Percentiles rank a stretch among this genome's conserved stretches.
Conservation (phyloP, 2,329 filamentous ascomycete species). For the Zalaria obscura region DNA sequence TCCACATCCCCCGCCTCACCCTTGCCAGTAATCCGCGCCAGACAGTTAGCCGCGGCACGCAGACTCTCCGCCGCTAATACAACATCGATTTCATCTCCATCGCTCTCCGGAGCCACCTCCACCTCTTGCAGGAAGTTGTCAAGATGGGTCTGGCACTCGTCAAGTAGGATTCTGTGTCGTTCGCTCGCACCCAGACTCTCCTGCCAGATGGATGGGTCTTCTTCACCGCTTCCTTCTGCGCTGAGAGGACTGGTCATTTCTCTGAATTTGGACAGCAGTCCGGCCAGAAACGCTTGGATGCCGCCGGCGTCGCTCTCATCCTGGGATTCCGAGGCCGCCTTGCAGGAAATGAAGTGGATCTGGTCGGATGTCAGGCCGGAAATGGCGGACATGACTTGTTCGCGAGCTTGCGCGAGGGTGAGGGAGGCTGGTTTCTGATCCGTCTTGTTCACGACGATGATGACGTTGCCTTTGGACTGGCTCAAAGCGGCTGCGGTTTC, state of each 20-base stretch:
- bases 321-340: conserved; percentile 9
- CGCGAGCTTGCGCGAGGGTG: conserved; percentile 6
- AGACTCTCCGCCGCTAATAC: conserved; percentile 84
- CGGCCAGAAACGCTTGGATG: conserved; percentile 53
- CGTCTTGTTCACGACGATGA: conserved; percentile 48
- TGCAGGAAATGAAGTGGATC: conserved; percentile 60
- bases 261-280: conserved; percentile 53
- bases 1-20: conserved; percentile 83
- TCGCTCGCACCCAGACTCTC: conserved; percentile 84
- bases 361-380: conserved; percentile 28
- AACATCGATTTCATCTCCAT: conserved; percentile 32
- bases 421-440: conserved; percentile 32
- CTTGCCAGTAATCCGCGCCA: conserved; percentile 78
- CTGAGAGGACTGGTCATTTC: conserved; percentile 45
- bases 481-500: conserved; percentile 38
- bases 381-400: conserved; percentile 23
- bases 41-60: conserved; percentile 60
- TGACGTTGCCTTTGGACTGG: conserved; percentile 35
- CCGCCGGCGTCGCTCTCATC: conserved; percentile 40
- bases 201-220: conserved; percentile 55
- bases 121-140: conserved; percentile 57
- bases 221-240: conserved; percentile 18
- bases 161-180: conserved; percentile 70
- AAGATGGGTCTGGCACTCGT: conserved; percentile 57
- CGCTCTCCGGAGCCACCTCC: conserved; percentile 2